phyloP scores from a whole-genome alignment of 495 filamentous ascomycete species.

The Podospora pseudoanserina region DNA sequence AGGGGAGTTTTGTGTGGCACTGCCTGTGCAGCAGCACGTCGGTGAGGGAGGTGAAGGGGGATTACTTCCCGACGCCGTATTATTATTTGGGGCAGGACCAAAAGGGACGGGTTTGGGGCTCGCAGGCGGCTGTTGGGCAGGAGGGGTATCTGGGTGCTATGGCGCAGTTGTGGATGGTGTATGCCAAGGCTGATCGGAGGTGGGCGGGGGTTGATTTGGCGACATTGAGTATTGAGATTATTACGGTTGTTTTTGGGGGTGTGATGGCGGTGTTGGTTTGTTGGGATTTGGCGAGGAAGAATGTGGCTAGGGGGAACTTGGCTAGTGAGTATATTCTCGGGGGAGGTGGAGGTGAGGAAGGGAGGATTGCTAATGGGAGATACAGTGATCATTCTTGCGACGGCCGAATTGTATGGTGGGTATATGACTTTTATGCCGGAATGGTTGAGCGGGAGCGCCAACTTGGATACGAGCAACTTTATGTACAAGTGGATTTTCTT shows the following conservation, averaged over 20 bases:
- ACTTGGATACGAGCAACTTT: slow-evolving; percentile 74
- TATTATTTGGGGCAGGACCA: slow-evolving; percentile 37
- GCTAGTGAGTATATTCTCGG: slow-evolving; percentile 34
- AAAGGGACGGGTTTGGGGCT: not conserved
- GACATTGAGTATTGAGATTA: slow-evolving; percentile 75
- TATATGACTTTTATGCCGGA: slow-evolving; percentile 97
- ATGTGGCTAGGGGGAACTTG: slow-evolving; percentile 27
- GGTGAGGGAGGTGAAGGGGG: slow-evolving; percentile 27
- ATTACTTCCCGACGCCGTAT: slow-evolving; percentile 37
- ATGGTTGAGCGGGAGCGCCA: slow-evolving; percentile 75
- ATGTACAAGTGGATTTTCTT: slow-evolving; percentile 90
- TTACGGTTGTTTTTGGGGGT: slow-evolving; percentile 78
- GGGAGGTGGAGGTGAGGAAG: not conserved
- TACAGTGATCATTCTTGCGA: slow-evolving; percentile 66
- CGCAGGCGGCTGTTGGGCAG: slow-evolving; percentile 49
- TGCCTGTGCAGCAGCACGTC: slow-evolving; percentile 66
- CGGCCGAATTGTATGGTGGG: slow-evolving; percentile 88
- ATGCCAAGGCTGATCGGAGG: slow-evolving; percentile 78
- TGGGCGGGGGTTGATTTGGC: slow-evolving; percentile 78
- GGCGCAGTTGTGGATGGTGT: slow-evolving; percentile 83
- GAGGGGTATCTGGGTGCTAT: slow-evolving; percentile 41
- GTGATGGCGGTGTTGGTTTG: slow-evolving; percentile 69
- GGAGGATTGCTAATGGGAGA: not conserved
- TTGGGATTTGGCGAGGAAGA: slow-evolving; percentile 57
- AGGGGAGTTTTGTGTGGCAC: slow-evolving; percentile 87